Evolutionary conservation across 2,329 filamentous ascomycete species (phyloP).

Genomic region (Alternaria solani): DNA sequence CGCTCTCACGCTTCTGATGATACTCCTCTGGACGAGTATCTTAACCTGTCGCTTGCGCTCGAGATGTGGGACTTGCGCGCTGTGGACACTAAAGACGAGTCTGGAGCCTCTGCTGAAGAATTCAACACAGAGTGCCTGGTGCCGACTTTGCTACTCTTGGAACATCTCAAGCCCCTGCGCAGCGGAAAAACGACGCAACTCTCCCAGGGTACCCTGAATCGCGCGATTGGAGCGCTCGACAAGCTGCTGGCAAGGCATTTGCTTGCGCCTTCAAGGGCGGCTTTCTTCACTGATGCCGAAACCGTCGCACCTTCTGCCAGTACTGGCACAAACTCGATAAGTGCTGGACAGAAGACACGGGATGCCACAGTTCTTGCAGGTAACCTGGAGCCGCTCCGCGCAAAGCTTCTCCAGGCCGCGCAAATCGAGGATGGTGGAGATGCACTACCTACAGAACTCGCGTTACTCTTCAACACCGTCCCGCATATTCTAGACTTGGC

Average conservation of each 20-base stretch:
- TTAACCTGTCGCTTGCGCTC: conserved; percentile 37
- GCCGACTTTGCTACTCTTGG: conserved; percentile 38
- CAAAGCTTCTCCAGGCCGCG: conserved; percentile 42
- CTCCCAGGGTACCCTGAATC: conserved; percentile 7
- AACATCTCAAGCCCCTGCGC: conserved; percentile 23
- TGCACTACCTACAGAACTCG: conserved; percentile 28
- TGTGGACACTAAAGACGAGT: conserved; percentile 35
- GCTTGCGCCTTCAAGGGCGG: conserved; percentile 50
- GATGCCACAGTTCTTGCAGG: conserved; percentile 28
- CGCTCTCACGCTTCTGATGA: not conserved
- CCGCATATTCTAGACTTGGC: conserved; percentile 52
- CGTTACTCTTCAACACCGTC: conserved; percentile 37
- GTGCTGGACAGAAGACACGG: conserved; percentile 4
- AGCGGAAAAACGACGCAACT: not conserved
- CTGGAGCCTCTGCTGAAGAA: conserved; percentile 43
- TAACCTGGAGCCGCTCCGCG: conserved; percentile 38
- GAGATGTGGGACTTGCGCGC: conserved; percentile 48
- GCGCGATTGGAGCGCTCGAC: conserved; percentile 39
- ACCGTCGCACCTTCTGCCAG: conserved; percentile 9
- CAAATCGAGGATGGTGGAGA: conserved; percentile 42
- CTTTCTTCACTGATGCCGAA: conserved; percentile 44
- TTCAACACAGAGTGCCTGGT: conserved; percentile 51
- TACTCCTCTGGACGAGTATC: conserved; percentile 10
- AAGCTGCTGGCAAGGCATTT: conserved; percentile 54
- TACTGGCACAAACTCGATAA: conserved; percentile 8